phyloP scores from a whole-genome alignment of 257 asterid genomes.

The Paraleonurus japonicus region DNA sequence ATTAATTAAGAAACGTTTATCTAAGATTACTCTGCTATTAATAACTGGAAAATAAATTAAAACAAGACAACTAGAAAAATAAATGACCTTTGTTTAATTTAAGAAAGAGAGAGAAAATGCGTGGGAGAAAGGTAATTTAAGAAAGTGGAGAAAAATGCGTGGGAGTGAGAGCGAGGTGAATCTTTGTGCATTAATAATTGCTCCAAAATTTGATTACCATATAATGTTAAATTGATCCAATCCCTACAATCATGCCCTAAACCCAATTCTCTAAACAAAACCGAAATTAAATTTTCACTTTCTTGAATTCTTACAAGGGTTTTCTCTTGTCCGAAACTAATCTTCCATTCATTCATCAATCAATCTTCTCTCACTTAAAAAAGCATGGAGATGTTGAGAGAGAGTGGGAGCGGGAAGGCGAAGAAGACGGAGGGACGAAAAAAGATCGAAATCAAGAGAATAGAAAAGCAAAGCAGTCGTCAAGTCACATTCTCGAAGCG shows the following conservation, averaged over 20 bases:
- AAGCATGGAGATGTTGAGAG: not conserved
- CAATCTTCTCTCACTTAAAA: not conserved
- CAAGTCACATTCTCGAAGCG: slow-evolving; percentile 53
- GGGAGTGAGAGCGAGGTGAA: too few species aligned
- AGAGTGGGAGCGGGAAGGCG: not conserved
- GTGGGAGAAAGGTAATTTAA: not conserved
- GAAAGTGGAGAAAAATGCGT: not conserved
- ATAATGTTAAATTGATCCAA: not conserved
- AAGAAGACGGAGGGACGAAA: slow-evolving; percentile 41
- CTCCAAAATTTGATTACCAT: not conserved
- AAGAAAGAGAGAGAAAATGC: not conserved
- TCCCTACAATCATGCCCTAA: not conserved
- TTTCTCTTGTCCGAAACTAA: not conserved
- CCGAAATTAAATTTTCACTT: too few species aligned
- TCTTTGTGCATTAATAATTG: not conserved
- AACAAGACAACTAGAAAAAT: not conserved
- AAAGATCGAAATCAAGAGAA: slow-evolving; percentile 46
- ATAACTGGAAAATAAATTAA: not conserved
- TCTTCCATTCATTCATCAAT: too few species aligned
- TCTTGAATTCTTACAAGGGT: too few species aligned
- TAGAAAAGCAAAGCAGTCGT: slow-evolving; percentile 37
- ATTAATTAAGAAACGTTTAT: too few species aligned
- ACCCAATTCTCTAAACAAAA: too few species aligned
- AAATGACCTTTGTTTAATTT: not conserved
- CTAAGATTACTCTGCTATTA: too few species aligned